Conservation (phyloP, 2,329 filamentous ascomycete genomes). For the Sporothrix mexicana region DNA sequence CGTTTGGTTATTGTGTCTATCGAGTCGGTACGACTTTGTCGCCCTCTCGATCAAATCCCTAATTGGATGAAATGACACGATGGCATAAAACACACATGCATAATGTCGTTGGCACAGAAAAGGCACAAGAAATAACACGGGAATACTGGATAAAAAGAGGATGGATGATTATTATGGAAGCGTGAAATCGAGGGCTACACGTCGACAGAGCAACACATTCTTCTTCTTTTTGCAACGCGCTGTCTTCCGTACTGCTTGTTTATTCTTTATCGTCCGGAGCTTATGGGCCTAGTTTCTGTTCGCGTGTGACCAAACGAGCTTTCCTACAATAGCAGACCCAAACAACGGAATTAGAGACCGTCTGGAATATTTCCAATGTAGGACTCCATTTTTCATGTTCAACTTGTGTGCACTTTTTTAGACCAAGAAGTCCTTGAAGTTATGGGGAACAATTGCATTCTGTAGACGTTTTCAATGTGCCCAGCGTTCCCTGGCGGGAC, state of each 20-base stretch:
- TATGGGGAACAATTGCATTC: too few relatives aligned
- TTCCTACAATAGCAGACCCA: too few relatives aligned
- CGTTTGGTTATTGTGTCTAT: too few relatives aligned
- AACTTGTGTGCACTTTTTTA: neutral
- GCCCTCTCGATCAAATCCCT: neutral
- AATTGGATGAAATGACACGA: neutral
- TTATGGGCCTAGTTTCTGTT: neutral
- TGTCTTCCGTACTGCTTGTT: neutral
- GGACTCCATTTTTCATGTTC: neutral
- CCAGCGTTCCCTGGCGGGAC: too few relatives aligned
- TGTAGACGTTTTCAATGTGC: too few relatives aligned
- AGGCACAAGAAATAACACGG: neutral
- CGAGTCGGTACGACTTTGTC: neutral
- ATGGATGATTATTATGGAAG: too few relatives aligned
- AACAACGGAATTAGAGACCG: neutral
- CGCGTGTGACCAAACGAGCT: neutral
- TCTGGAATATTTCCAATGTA: slow-evolving; percentile 29
- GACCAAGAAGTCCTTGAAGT: neutral
- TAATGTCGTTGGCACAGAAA: neutral
- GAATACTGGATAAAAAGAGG: neutral
- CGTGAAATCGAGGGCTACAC: too few relatives aligned
- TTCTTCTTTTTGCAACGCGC: neutral
- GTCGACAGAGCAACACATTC: too few relatives aligned
- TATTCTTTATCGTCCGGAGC: neutral
- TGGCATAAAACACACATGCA: neutral